phyloP scores from a whole-genome alignment of 2,329 filamentous ascomycete genomes.

The Aspergillus uvarum region DNA sequence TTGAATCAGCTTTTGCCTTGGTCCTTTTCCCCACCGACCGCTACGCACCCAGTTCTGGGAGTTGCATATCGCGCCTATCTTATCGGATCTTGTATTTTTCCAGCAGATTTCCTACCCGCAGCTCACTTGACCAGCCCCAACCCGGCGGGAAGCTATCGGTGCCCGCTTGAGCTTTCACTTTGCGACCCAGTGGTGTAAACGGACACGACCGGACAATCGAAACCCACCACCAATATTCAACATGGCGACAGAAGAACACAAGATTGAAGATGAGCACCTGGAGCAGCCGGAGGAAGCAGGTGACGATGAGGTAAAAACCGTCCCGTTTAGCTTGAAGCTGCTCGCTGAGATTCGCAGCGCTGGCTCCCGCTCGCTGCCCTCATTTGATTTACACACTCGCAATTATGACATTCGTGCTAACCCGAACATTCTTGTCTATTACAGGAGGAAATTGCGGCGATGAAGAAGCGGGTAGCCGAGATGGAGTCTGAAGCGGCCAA shows the following conservation, averaged over 20 bases:
- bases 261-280: slow-evolving; percentile 40
- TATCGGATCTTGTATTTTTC: slow-evolving; percentile 15
- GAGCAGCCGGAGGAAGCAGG: slow-evolving; percentile 42
- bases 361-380: not conserved
- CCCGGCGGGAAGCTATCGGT: slow-evolving; percentile 14
- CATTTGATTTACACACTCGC: not conserved
- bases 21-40: slow-evolving; percentile 4
- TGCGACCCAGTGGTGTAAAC: slow-evolving; percentile 7
- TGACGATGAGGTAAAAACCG: slow-evolving; percentile 46
- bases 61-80: not conserved
- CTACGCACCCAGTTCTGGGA: slow-evolving; percentile 5
- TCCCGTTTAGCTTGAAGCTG: not conserved
- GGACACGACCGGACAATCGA: not conserved
- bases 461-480: slow-evolving; percentile 83
- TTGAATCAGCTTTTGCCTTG: slow-evolving; percentile 11
- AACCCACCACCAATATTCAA: slow-evolving; percentile 12
- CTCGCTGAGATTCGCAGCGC: not conserved
- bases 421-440: slow-evolving; percentile 3
- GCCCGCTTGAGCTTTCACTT: slow-evolving; percentile 18
- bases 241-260: slow-evolving; percentile 39
- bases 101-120: slow-evolving; percentile 17
- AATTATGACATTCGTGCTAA: not conserved
- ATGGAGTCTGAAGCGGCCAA: slow-evolving; percentile 90
- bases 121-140: slow-evolving; percentile 15
- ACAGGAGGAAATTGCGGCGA: slow-evolving; percentile 77